A percentile compares a stretch with the other conserved stretches of the same genome.
These are phyloP conservation scores for Trichoderma harzianum DNA, from an alignment of 2,329 filamentous ascomycete genomes.

Conservation along the genomic window DNA sequence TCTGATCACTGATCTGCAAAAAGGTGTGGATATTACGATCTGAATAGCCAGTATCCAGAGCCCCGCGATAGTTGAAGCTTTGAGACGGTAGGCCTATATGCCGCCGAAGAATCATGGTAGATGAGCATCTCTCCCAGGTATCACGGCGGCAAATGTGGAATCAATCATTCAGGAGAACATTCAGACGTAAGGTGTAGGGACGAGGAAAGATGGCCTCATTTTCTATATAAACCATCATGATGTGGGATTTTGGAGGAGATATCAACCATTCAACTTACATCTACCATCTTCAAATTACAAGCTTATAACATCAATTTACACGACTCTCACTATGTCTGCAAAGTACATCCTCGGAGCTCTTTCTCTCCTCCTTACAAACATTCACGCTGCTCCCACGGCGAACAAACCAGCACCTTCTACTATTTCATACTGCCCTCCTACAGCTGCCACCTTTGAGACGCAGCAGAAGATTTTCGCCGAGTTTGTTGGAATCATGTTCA, in stretches of 20 bases:
- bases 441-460: not conserved
- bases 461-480: not conserved
- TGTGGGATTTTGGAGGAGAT: not conserved
- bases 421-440: not conserved
- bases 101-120: not conserved
- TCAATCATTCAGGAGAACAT: not conserved
- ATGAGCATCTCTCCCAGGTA: not conserved
- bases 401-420: not conserved
- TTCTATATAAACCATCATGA: not conserved
- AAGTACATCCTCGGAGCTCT: not conserved
- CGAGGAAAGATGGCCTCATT: not conserved
- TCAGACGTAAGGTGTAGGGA: not conserved
- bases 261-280: not conserved
- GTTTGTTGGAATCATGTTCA: not conserved
- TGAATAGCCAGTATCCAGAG: not conserved
- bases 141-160: not conserved
- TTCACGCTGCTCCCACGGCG: not conserved
- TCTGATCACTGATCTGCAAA: not conserved
- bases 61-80: not conserved
- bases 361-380: not conserved
- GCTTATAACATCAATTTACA: not conserved
- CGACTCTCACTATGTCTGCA: not conserved
- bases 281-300: accelerated
- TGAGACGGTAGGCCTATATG: not conserved
- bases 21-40: not conserved